phyloP scores from a whole-genome alignment of 2,329 filamentous ascomycete species.

The Thelonectria olida region DNA sequence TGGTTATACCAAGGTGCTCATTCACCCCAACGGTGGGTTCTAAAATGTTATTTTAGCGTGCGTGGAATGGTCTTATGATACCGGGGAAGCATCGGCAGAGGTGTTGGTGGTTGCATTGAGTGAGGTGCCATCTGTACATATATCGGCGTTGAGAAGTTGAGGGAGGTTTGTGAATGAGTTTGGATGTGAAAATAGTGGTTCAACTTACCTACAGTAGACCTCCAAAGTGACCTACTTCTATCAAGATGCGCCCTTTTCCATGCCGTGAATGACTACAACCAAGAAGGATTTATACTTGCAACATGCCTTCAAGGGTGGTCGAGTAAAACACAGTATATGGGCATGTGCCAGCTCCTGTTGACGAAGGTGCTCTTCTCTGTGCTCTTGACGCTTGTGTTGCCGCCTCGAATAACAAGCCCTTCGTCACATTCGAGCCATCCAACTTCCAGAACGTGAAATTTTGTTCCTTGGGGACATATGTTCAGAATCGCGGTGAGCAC shows the following conservation, averaged over 20 bases:
- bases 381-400: slow-evolving; percentile 9
- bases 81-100: neutral
- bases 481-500: neutral
- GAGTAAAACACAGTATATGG: slow-evolving; percentile 23
- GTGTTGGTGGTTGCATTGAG: neutral
- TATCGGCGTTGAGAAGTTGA: slow-evolving; percentile 14
- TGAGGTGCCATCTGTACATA: slow-evolving; percentile 7
- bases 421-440: slow-evolving; percentile 20
- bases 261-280: no score
- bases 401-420: slow-evolving; percentile 5
- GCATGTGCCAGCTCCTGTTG: slow-evolving; percentile 16
- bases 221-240: no score
- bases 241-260: no score
- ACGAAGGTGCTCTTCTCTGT: slow-evolving; percentile 4
- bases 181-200: neutral
- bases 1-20: slow-evolving; percentile 74
- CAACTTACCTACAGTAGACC: no score
- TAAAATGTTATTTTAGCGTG: neutral
- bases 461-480: slow-evolving; percentile 9
- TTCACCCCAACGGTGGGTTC: slow-evolving; percentile 68
- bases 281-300: no score
- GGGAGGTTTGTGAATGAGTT: neutral
- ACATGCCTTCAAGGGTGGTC: no score
- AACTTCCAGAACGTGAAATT: slow-evolving; percentile 16
- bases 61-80: neutral